These are phyloP conservation scores for Discostella stelligera DNA, from an alignment of 352 stramenopile species.

Conservation along the genomic window DNA sequence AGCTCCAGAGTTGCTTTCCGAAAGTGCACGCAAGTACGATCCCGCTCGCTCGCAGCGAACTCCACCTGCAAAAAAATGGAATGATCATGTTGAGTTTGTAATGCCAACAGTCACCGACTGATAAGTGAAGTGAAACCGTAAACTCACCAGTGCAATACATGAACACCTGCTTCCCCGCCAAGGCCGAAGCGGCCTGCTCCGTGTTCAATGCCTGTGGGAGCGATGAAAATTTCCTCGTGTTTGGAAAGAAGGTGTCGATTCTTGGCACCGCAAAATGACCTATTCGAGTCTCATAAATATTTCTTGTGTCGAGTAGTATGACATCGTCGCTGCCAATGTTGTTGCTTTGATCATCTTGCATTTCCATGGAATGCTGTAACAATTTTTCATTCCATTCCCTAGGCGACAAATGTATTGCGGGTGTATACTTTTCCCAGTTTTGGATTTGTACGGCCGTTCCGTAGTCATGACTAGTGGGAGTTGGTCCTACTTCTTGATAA, in stretches of 20 bases:
- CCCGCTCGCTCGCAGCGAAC: constrained; percentile 82
- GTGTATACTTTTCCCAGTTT: constrained; percentile 41
- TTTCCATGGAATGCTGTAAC: constrained; percentile 14
- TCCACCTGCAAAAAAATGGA: constrained; percentile 65
- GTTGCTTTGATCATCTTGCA: not conserved
- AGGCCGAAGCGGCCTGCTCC: constrained; percentile 41
- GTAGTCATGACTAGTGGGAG: not conserved
- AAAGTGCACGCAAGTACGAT: constrained; percentile 72
- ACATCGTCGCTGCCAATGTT: constrained; percentile 20
- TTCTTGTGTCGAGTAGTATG: constrained; percentile 74
- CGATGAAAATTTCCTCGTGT: constrained; percentile 81
- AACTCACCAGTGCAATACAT: constrained; percentile 73
- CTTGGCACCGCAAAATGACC: constrained; percentile 66
- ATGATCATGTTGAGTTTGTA: no score
- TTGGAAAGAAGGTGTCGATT: constrained; percentile 68
- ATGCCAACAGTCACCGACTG: no score
- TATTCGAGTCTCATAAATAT: constrained; percentile 76
- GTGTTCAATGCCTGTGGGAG: constrained; percentile 60
- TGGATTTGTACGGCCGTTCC: constrained; percentile 19
- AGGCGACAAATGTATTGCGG: constrained; percentile 59
- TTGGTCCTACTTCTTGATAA: constrained; percentile 9
- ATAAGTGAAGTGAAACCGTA: no score
- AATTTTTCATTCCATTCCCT: constrained; percentile 74
- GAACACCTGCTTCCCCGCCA: constrained; percentile 78
- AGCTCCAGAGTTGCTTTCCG: constrained; percentile 39